Conservation (phyloP, 441 rosid species). For the Gossypium gossypioides region DNA sequence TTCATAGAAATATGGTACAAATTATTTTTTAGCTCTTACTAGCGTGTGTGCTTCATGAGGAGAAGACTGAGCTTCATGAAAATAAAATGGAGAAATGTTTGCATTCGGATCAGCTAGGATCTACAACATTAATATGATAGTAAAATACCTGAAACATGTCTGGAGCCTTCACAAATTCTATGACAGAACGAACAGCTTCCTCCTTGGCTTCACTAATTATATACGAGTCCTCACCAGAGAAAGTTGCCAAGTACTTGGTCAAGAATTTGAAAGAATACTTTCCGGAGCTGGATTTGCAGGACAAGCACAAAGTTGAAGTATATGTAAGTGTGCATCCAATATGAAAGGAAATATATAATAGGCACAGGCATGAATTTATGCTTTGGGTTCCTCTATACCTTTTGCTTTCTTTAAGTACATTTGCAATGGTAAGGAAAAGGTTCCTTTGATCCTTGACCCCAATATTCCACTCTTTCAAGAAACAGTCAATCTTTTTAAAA, state of each 20-base stretch:
- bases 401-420: conserved; percentile 65
- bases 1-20: no score
- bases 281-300: conserved; percentile 44
- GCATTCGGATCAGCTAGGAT: not conserved
- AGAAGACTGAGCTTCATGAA: no score
- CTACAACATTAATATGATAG: not conserved
- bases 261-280: conserved; percentile 69
- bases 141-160: conserved; percentile 71
- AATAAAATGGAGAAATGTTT: no score
- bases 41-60: no score
- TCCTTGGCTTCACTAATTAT: conserved; percentile 74
- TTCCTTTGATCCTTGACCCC: conserved; percentile 68
- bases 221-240: conserved; percentile 63
- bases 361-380: not conserved
- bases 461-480: conserved; percentile 94
- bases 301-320: not conserved
- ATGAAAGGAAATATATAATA: not conserved
- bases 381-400: conserved; percentile 36
- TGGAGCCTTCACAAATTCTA: conserved; percentile 83
- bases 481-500: conserved; percentile 62
- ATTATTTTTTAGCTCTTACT: no score
- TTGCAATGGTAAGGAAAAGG: conserved; percentile 67
- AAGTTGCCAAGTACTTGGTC: conserved; percentile 79
- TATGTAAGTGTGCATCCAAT: not conserved
- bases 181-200: conserved; percentile 65